Conservation (phyloP, 306 rosid genomes). For the Cucumis sativus region DNA sequence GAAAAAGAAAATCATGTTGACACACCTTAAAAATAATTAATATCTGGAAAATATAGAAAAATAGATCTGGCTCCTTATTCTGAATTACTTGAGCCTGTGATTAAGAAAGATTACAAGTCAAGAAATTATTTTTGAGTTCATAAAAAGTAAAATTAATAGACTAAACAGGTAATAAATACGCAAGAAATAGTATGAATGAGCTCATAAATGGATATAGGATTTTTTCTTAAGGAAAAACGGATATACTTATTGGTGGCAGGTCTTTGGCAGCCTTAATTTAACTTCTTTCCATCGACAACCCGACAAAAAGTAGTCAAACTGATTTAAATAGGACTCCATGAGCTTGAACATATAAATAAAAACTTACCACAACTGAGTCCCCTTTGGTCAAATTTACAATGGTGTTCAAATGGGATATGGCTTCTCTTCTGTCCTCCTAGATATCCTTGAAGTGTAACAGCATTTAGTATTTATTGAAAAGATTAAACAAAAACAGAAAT, state of each 20-base stretch:
- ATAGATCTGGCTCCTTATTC: slow-evolving; percentile 74
- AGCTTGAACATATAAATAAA: slow-evolving; percentile 2
- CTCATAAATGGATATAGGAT: not conserved
- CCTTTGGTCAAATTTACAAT: slow-evolving; percentile 41
- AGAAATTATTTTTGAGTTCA: not conserved
- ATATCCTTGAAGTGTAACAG: slow-evolving; percentile 1
- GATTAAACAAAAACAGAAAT: not conserved
- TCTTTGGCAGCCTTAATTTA: not conserved
- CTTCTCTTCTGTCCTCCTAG: slow-evolving; percentile 63
- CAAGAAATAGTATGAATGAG: not conserved
- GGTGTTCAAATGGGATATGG: slow-evolving; percentile 39
- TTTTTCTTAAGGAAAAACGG: not conserved
- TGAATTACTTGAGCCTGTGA: slow-evolving; percentile 65
- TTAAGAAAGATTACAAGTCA: slow-evolving; percentile 13
- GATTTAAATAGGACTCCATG: not conserved
- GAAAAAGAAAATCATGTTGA: slow-evolving; percentile 5
- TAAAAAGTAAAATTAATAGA: not conserved
- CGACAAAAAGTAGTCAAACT: not conserved
- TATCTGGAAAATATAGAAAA: slow-evolving; percentile 61
- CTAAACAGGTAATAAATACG: not conserved
- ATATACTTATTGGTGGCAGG: not conserved
- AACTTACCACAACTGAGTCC: slow-evolving; percentile 62
- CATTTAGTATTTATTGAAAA: not conserved
- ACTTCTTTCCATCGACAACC: not conserved
- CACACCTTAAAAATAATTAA: slow-evolving; percentile 65